phyloP scores from a whole-genome alignment of 768 basidiomycete species.

The Podaxis sp. region DNA sequence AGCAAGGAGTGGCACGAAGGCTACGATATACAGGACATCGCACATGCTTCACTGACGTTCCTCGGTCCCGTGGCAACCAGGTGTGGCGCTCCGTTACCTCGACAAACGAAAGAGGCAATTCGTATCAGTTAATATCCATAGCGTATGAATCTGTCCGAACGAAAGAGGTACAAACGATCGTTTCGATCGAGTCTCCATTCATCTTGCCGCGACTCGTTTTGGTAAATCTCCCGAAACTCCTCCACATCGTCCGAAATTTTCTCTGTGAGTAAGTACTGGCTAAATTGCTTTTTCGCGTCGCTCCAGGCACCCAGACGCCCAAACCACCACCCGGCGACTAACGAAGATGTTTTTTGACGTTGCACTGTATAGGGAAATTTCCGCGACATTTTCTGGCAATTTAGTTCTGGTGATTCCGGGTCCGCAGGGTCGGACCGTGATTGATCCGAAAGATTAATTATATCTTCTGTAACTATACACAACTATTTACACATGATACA shows the following conservation, averaged over 20 bases:
- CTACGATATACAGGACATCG: not conserved
- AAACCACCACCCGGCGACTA: not conserved
- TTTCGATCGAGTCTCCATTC: not conserved
- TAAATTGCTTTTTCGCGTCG: not conserved
- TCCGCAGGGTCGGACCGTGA: not conserved
- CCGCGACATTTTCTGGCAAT: not conserved
- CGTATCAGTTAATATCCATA: not conserved
- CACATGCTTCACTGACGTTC: not conserved
- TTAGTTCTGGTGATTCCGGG: not conserved
- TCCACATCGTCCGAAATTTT: not conserved
- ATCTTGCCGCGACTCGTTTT: not conserved
- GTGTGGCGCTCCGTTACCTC: not conserved
- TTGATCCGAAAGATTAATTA: conserved; percentile 3
- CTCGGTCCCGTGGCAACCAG: not conserved
- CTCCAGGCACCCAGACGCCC: not conserved
- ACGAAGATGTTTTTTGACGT: not conserved
- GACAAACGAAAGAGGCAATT: not conserved
- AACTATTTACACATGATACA: not conserved
- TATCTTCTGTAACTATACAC: not conserved
- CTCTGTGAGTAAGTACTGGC: not conserved
- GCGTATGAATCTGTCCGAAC: not conserved
- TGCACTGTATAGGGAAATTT: not conserved
- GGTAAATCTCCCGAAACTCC: not conserved
- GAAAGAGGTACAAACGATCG: not conserved
- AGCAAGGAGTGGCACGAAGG: not conserved